Evolutionary conservation across 1,284 basidiomycete species (phyloP).

Genomic region (Sporisorium graminicola): DNA sequence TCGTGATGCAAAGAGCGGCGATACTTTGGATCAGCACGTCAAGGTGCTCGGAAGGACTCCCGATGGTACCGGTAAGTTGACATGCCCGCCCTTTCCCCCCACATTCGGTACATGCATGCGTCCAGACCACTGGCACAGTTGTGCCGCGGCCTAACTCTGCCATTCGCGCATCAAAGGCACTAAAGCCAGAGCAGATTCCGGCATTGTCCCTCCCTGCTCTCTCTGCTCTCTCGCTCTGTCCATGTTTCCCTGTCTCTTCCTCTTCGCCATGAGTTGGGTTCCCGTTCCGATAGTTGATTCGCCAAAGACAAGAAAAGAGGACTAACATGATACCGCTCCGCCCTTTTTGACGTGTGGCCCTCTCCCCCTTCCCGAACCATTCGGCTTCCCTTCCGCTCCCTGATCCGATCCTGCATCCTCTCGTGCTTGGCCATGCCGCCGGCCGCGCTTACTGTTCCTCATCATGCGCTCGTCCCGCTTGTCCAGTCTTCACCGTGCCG

Average conservation of each 20-base stretch:
- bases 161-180: background rate
- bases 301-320: conserved; percentile 1
- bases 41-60: conserved; percentile 50
- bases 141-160: conserved; percentile 45
- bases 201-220: background rate
- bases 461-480: background rate
- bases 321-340: conserved; percentile 20
- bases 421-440: conserved; percentile 1
- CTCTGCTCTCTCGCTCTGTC: background rate
- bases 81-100: conserved; percentile 20
- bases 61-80: conserved; percentile 45
- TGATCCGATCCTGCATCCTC: background rate
- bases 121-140: conserved; percentile 4
- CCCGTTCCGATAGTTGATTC: conserved; percentile 5
- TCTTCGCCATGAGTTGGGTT: background rate
- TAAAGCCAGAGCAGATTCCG: conserved; percentile 1
- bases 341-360: conserved; percentile 19
- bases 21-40: conserved; percentile 7
- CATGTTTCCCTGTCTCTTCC: background rate
- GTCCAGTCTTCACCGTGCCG: conserved; percentile 86
- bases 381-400: background rate
- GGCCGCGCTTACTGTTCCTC: background rate
- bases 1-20: conserved; percentile 7
- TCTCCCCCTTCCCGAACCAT: conserved; percentile 8
- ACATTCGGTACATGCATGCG: conserved; percentile 18